A percentile compares a stretch with the other conserved stretches of the same genome.
Evolutionary conservation across 805 yeast species (phyloP).

Genomic region (Kodamaea laetipori): DNA sequence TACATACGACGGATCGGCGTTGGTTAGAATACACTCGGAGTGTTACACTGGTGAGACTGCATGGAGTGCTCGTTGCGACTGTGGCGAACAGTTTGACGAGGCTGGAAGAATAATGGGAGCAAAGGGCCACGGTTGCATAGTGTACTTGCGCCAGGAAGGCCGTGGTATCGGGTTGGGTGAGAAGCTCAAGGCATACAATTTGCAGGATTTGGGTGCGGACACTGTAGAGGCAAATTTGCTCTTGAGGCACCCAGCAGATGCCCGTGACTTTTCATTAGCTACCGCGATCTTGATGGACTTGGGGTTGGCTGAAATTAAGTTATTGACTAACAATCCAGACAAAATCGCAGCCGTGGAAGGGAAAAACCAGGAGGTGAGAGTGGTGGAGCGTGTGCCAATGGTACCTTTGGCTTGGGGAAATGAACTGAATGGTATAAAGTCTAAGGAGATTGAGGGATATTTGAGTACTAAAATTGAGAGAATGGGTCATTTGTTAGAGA

Average conservation of each 20-base stretch:
- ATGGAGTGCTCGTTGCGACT: slow-evolving; percentile 98
- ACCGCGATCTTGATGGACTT: slow-evolving; percentile 89
- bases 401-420: slow-evolving; percentile 87
- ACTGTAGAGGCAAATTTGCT: slow-evolving; percentile 94
- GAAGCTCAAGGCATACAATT: slow-evolving; percentile 91
- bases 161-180: slow-evolving; percentile 99
- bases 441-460: slow-evolving; percentile 89
- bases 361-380: slow-evolving; percentile 67
- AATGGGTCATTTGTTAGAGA: slow-evolving; percentile 90
- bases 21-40: slow-evolving; percentile 93
- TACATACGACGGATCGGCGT: slow-evolving; percentile 47
- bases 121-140: slow-evolving; percentile 89
- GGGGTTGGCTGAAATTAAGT: slow-evolving; percentile 67
- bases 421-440: slow-evolving; percentile 62
- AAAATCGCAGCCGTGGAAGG: slow-evolving; percentile 95
- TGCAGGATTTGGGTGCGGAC: slow-evolving; percentile 98
- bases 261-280: slow-evolving; percentile 90
- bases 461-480: slow-evolving; percentile 90
- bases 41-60: slow-evolving; percentile 99
- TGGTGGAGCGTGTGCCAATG: slow-evolving; percentile 93
- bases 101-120: slow-evolving; percentile 93
- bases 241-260: slow-evolving; percentile 96
- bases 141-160: slow-evolving; percentile 95
- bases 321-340: slow-evolving; percentile 94
- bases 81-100: slow-evolving; percentile 98